These are phyloP conservation scores for Colletotrichum sp. DNA, from an alignment of 2,329 filamentous ascomycete species.

Conservation along the genomic window DNA sequence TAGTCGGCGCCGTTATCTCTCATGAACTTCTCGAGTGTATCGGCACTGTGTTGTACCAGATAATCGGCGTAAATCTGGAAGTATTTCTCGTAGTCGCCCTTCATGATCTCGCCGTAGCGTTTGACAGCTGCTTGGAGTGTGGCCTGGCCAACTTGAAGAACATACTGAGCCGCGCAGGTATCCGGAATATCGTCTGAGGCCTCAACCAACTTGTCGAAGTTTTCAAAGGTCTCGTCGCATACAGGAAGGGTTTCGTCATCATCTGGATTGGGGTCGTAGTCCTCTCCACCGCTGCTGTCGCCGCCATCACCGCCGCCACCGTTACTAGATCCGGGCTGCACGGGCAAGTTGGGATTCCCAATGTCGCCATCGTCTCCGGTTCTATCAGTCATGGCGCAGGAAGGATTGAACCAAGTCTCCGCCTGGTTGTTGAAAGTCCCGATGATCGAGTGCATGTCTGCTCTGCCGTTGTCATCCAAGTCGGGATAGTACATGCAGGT, in stretches of 20 bases:
- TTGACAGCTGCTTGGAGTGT: neutral
- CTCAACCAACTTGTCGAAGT: neutral
- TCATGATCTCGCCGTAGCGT: neutral
- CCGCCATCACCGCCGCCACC: neutral
- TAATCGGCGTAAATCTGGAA: neutral
- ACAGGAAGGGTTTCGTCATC: neutral
- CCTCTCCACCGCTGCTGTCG: neutral
- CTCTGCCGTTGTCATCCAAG: slow-evolving; percentile 29
- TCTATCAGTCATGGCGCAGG: neutral
- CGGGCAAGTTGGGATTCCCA: neutral
- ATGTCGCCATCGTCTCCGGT: neutral
- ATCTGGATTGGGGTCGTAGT: neutral
- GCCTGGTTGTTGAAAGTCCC: slow-evolving; percentile 10
- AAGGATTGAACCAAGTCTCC: slow-evolving; percentile 21
- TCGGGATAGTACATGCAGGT: slow-evolving; percentile 27
- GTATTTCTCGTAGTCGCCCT: neutral
- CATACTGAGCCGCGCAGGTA: neutral
- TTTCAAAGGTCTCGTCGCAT: neutral
- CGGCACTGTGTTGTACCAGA: neutral
- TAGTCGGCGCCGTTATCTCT: neutral
- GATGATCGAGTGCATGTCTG: slow-evolving; percentile 23
- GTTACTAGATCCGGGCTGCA: neutral
- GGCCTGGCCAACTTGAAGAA: neutral
- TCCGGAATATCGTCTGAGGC: neutral
- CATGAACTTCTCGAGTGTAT: neutral